phyloP scores from a whole-genome alignment of 2,329 filamentous ascomycete genomes.

The Mycosphaerelloides madeirae region DNA sequence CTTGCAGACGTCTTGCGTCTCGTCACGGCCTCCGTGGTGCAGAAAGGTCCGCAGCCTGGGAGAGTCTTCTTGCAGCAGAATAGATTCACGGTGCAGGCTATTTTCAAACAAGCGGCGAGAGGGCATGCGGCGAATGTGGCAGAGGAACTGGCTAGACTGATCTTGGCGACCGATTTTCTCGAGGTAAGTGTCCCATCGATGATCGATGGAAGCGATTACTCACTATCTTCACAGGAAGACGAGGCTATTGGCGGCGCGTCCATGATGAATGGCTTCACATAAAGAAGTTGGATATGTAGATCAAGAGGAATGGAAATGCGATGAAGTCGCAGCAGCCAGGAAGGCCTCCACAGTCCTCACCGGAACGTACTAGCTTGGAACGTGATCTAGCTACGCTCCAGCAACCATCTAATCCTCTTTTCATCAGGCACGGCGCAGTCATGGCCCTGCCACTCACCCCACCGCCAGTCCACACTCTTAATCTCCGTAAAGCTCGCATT shows the following conservation, averaged over 20 bases:
- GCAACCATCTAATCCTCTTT: too few species aligned
- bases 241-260: slow-evolving; percentile 9
- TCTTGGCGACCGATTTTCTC: slow-evolving; percentile 76
- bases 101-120: slow-evolving; percentile 71
- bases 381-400: too few species aligned
- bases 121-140: slow-evolving; percentile 63
- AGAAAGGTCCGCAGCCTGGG: slow-evolving; percentile 71
- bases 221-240: slow-evolving; percentile 9
- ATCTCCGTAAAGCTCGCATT: too few species aligned
- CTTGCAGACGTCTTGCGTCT: slow-evolving; percentile 76
- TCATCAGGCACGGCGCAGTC: too few species aligned
- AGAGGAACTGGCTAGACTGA: slow-evolving; percentile 77
- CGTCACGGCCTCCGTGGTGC: slow-evolving; percentile 74
- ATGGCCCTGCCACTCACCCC: too few species aligned
- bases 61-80: slow-evolving; percentile 77
- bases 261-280: slow-evolving; percentile 14
- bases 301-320: background rate
- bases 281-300: slow-evolving; percentile 1
- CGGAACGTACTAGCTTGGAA: too few species aligned
- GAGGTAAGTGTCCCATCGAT: slow-evolving; percentile 58
- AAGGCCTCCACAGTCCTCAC: too few species aligned
- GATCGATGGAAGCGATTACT: background rate
- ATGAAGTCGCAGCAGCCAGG: too few species aligned
- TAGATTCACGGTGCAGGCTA: slow-evolving; percentile 75
- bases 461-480: too few species aligned